Percentiles rank a stretch among this genome's conserved stretches.
Evolutionary conservation across 768 basidiomycete genomes (phyloP).

Genomic region (Sarcodon sp.): DNA sequence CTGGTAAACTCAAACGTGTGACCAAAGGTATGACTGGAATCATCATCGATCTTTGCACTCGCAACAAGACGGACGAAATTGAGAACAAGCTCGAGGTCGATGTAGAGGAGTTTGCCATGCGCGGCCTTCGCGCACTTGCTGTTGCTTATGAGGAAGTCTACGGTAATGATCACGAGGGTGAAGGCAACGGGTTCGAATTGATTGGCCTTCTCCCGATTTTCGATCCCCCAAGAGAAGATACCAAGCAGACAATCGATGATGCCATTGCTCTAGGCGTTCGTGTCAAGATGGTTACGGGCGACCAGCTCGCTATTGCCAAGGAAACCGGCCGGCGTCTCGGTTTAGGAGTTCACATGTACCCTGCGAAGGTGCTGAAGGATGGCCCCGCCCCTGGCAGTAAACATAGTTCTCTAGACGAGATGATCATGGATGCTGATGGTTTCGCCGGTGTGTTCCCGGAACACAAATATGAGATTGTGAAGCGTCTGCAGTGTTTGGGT

Average conservation of each 20-base stretch:
- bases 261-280: constrained; percentile 83
- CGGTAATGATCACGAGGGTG: constrained; percentile 60
- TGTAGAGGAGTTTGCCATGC: constrained; percentile 83
- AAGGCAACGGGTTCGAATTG: constrained; percentile 89
- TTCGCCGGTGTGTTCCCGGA: constrained; percentile 39
- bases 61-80: constrained; percentile 84
- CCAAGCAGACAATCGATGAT: constrained; percentile 94
- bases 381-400: constrained; percentile 14
- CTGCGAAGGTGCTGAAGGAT: constrained; percentile 49
- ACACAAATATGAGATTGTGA: constrained; percentile 22
- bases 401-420: constrained; percentile 31
- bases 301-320: constrained; percentile 95
- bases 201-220: constrained; percentile 91
- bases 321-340: constrained; percentile 23
- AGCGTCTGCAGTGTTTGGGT: constrained; percentile 25
- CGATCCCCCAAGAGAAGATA: constrained; percentile 90
- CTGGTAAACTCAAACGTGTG: constrained; percentile 90
- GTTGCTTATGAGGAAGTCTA: constrained; percentile 73
- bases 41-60: constrained; percentile 86
- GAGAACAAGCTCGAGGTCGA: constrained; percentile 84
- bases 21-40: constrained; percentile 98
- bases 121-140: constrained; percentile 90
- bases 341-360: constrained; percentile 94
- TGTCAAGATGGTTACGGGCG: constrained; percentile 29
- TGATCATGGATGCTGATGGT: constrained; percentile 35